Percentiles rank a stretch among this genome's conserved stretches.
Conservation (phyloP, 1,284 basidiomycete genomes). For the Limonomyces culmigenus region DNA sequence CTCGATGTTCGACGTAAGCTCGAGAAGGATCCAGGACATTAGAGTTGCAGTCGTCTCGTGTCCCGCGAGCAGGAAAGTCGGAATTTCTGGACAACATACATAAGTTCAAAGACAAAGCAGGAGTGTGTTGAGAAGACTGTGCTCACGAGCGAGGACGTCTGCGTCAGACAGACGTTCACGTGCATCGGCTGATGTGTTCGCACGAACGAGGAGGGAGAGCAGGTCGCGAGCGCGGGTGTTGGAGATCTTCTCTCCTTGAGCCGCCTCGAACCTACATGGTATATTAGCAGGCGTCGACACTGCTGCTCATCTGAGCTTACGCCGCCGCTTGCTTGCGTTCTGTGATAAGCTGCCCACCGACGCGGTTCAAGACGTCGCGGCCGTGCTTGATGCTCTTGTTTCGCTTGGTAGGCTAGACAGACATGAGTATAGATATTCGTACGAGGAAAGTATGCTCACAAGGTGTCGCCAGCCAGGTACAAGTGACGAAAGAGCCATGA, state of each 20-base stretch:
- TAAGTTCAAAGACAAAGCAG: background rate
- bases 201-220: conserved; percentile 21
- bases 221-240: conserved; percentile 13
- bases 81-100: conserved; percentile 4
- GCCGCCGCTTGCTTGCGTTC: no score
- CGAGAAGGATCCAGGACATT: conserved; percentile 48
- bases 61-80: conserved; percentile 16
- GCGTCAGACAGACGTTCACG: conserved; percentile 27
- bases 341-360: conserved; percentile 21
- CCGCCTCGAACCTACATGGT: conserved; percentile 7
- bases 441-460: background rate
- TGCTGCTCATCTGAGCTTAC: background rate
- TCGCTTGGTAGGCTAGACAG: conserved; percentile 11
- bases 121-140: no score
- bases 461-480: background rate
- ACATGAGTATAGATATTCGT: background rate
- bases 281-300: conserved; percentile 6
- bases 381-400: conserved; percentile 12
- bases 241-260: conserved; percentile 8
- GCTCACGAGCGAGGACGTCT: conserved; percentile 39
- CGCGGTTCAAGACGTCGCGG: conserved; percentile 14
- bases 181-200: conserved; percentile 29
- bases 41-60: conserved; percentile 27
- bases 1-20: conserved; percentile 33
- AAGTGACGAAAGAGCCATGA: background rate